Base-by-base conservation (phyloP, 2,329 filamentous ascomycete species). In the Alternaria triticina region DNA sequence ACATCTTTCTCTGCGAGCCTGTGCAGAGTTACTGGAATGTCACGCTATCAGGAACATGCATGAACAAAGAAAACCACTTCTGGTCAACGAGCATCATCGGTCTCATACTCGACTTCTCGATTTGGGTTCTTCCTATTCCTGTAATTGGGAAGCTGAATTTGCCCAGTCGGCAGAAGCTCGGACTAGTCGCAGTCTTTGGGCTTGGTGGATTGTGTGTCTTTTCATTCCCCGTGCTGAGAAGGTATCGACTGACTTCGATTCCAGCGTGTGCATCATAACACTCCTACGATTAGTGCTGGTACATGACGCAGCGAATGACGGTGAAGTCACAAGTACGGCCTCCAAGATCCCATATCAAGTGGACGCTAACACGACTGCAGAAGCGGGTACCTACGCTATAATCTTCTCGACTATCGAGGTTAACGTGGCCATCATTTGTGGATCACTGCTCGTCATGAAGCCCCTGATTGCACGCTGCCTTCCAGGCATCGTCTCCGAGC, bases 391-490 rank as follows among this genome's bases (percentile, higher is more conserved):
- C 10, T 77, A 79, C 65, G 76, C 80, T 7, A 66, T 82, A 6
- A 75, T 80, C 11, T 83, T 81, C 76, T 81, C 79, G 3, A 75
- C 75, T 2, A 71, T 80, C 44, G 82, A 84, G 70, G 74, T 80
- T 52, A 83, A 83, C 54, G 74, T 82, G 2, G 80, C 81, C 23
- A 82, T 84, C 65, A 77, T 81, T 5, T 84, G 81, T 67, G 81
- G 82, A 11, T 83, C 79, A 3, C 63, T 84, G 17, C 70, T 83
- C 1, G 80, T 82, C 3, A 75, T 84, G 64, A 83, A 82, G 55
- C 81, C 80, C 7, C 70, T 83, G 9, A 61, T 83, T 56, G 67
- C 71, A 8, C 74, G 70, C 15, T 63, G 78, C 46, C 77, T 79
- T 20, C 82, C 82, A 1, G 64, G 64, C 3, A 57, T 81, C 22